Base-by-base conservation (phyloP, 2,329 filamentous ascomycete genomes). In the Xylaria sp. region DNA sequence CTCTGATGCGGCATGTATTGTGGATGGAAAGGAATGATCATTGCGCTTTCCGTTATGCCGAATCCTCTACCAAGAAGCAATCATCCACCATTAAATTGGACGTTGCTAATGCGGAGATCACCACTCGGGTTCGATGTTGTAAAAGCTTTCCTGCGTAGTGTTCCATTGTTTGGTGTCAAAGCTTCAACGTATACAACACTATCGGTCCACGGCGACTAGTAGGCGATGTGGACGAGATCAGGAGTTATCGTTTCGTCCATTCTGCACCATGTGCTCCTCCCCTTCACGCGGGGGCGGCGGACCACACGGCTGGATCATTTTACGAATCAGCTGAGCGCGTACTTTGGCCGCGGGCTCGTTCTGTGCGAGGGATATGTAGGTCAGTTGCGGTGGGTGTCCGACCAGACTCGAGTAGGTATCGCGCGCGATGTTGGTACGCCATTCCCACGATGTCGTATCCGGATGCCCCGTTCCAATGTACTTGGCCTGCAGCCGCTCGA, bases 391-490 rank as follows among this genome's bases (percentile, higher is more conserved):
- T 18, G 94, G 92, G 79, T 99, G 96, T 23, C 96, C 96, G 72
- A 96, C 87, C 76, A 97, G 94, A 70, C 90, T 94, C 23, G 94
- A 89, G 78, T 95, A 94, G 25, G 91, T 97, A 83, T 99, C 96
- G 79, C 96, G 94, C 78, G 94, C 89, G 78, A 98, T 95, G 83
- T 98, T 99, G 68, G 92, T 94, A 59, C 91, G 91, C 94, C 94
- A 99, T 83, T 99, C 96, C 90, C 96, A 96, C 80, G 93, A 97
- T 30, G 94, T 97, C 15, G 95, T 98, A 83, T 99, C 96, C 50
- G 95, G 93, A 81, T 97, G 94, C 28, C 96, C 96, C 4, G 96
- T 98, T 74, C 96, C 96, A 76, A 99, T 87, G 84, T 96, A 97
- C 77, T 97, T 97, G 77, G 94, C 91, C 82, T 99, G 96, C 20